Evolutionary conservation across 2,329 filamentous ascomycete genomes (phyloP).

Genomic region (Colletotrichum costaricense): DNA sequence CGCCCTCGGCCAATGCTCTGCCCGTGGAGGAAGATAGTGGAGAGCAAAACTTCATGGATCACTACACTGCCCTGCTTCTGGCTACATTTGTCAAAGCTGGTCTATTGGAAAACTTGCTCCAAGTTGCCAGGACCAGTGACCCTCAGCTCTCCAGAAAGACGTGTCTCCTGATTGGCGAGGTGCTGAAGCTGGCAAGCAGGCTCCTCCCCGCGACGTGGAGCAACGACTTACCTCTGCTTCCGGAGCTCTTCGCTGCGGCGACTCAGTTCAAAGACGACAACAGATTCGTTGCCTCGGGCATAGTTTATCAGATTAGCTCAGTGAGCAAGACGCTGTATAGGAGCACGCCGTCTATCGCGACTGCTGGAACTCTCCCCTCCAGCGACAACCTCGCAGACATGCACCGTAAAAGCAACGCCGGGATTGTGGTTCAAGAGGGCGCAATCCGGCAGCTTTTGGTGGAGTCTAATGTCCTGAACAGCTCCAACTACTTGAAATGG

Average conservation of each 20-base stretch:
- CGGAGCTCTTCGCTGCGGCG: constrained; percentile 83
- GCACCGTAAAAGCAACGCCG: constrained; percentile 62
- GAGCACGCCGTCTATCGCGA: constrained; percentile 64
- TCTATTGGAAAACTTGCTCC: constrained; percentile 70
- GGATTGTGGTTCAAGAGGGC: constrained; percentile 66
- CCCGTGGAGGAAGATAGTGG: constrained; percentile 73
- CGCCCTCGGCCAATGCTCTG: constrained; percentile 44
- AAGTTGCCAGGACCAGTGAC: constrained; percentile 75
- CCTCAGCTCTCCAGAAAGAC: constrained; percentile 85
- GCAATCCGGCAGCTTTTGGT: constrained; percentile 74
- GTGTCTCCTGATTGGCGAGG: constrained; percentile 89
- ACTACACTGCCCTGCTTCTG: constrained; percentile 90
- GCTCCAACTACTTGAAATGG: constrained; percentile 94
- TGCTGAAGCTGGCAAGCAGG: constrained; percentile 88
- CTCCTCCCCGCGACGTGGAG: constrained; percentile 87
- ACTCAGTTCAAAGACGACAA: constrained; percentile 77
- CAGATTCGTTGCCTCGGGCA: constrained; percentile 85
- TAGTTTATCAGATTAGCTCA: constrained; percentile 98
- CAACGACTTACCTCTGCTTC: constrained; percentile 85
- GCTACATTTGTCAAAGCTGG: constrained; percentile 87
- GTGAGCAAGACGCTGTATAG: constrained; percentile 93
- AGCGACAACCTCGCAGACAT: constrained; percentile 66
- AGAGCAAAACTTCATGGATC: constrained; percentile 88
- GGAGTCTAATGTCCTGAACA: constrained; percentile 88
- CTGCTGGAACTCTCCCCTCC: constrained; percentile 50